Conservation (phyloP, 805 yeast genomes). For the Starmerella tilneyi region DNA sequence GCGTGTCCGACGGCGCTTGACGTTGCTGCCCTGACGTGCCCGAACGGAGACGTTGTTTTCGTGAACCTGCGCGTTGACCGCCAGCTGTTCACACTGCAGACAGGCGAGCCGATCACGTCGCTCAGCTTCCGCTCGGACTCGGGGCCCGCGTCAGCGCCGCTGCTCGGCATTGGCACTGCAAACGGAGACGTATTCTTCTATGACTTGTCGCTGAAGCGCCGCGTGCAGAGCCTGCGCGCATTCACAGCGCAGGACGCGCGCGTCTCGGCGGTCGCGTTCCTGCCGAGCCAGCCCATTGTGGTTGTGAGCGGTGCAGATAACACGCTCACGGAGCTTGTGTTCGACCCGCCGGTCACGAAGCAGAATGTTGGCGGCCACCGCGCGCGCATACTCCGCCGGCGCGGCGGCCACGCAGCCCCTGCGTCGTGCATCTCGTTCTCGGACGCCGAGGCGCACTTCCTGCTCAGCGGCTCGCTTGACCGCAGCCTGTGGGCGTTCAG, state of each 20-base stretch:
- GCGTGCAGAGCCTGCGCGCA: slow-evolving; percentile 64
- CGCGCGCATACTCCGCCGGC: slow-evolving; percentile 79
- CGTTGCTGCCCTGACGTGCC: slow-evolving; percentile 64
- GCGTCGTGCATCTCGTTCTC: slow-evolving; percentile 69
- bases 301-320: slow-evolving; percentile 90
- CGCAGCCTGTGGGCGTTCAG: slow-evolving; percentile 85
- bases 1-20: slow-evolving; percentile 75
- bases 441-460: slow-evolving; percentile 57
- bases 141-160: slow-evolving; percentile 39
- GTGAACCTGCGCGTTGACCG: slow-evolving; percentile 60
- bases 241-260: slow-evolving; percentile 69
- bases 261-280: slow-evolving; percentile 57
- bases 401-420: slow-evolving; percentile 97
- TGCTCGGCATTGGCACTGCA: slow-evolving; percentile 65
- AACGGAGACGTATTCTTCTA: slow-evolving; percentile 80
- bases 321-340: slow-evolving; percentile 76
- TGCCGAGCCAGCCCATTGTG: slow-evolving; percentile 84
- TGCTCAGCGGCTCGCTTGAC: slow-evolving; percentile 80
- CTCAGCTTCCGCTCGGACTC: slow-evolving; percentile 88
- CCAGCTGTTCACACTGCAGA: slow-evolving; percentile 39
- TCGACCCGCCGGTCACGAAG: slow-evolving; percentile 75
- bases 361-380: slow-evolving; percentile 52
- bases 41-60: slow-evolving; percentile 53
- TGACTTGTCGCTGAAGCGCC: slow-evolving; percentile 59
- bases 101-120: slow-evolving; percentile 39